These are phyloP conservation scores for Elaeagnus macrophylla DNA, from an alignment of 306 rosid genomes.

Conservation along the genomic window DNA sequence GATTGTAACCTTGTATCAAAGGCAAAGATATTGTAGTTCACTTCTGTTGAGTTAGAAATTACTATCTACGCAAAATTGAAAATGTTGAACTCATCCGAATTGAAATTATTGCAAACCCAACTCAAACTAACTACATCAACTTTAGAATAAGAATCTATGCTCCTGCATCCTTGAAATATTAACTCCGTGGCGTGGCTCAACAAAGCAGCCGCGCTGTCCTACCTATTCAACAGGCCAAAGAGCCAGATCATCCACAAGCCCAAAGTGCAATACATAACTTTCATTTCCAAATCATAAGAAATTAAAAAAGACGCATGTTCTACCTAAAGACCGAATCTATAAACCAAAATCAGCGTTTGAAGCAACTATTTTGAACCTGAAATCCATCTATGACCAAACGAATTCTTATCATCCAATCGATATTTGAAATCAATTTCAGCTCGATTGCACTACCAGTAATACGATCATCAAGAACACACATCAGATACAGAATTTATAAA, in stretches of 20 bases:
- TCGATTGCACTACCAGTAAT: constrained; percentile 1
- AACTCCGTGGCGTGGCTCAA: too few species aligned
- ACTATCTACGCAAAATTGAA: too few species aligned
- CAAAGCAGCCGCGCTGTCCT: too few species aligned
- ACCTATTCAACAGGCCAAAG: constrained; percentile 1
- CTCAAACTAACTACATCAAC: constrained; percentile 7
- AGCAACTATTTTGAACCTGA: neutral
- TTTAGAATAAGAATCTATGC: neutral
- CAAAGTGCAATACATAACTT: neutral
- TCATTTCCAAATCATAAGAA: neutral
- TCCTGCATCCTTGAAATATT: neutral
- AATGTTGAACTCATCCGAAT: too few species aligned
- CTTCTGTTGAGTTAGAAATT: too few species aligned
- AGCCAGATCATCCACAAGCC: neutral
- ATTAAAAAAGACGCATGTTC: neutral
- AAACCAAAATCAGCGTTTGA: constrained; percentile 9
- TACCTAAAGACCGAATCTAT: neutral
- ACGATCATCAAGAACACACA: constrained; percentile 15
- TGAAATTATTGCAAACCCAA: neutral
- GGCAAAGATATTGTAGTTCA: too few species aligned
- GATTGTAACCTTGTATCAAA: too few species aligned
- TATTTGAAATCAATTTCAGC: constrained; percentile 11
- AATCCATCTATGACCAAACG: neutral
- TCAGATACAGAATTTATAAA: neutral
- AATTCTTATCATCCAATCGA: neutral